Evolutionary conservation across 1,139 yeast species (phyloP).

Genomic region (Yamadazyma pseudoaaseri): DNA sequence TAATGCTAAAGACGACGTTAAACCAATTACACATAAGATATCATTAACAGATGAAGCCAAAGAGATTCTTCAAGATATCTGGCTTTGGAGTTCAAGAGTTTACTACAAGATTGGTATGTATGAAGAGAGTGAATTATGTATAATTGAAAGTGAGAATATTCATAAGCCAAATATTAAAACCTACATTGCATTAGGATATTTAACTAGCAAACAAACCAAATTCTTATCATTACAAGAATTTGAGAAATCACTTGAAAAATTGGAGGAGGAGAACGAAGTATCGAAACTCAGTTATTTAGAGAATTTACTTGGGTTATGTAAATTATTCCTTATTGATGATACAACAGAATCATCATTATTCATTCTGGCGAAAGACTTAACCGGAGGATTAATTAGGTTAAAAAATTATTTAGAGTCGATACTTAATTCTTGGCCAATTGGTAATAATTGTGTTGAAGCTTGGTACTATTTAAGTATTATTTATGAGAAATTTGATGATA

Average conservation of each 20-base stretch:
- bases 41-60: conserved; percentile 15
- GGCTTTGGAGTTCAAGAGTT: conserved; percentile 74
- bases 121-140: conserved; percentile 69
- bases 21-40: conserved; percentile 6
- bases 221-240: conserved; percentile 62
- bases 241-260: conserved; percentile 60
- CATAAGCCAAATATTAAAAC: conserved; percentile 53
- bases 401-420: conserved; percentile 59
- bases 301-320: conserved; percentile 68
- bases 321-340: conserved; percentile 50
- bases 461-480: conserved; percentile 72
- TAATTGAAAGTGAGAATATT: conserved; percentile 65
- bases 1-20: conserved; percentile 8
- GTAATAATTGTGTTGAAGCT: conserved; percentile 61
- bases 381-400: conserved; percentile 65
- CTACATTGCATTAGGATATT: conserved; percentile 53
- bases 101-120: conserved; percentile 56
- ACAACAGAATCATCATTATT: conserved; percentile 32
- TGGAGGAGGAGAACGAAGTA: conserved; percentile 20
- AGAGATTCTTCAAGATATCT: conserved; percentile 55
- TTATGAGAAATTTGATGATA: conserved; percentile 63
- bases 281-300: conserved; percentile 38
- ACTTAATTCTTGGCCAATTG: conserved; percentile 48
- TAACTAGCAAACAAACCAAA: conserved; percentile 38
- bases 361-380: conserved; percentile 49